Evolutionary conservation across 2,329 filamentous ascomycete species (phyloP), one percentile per base, ranked within the genome.

Genomic region (Neocucurbitaria cava): DNA sequence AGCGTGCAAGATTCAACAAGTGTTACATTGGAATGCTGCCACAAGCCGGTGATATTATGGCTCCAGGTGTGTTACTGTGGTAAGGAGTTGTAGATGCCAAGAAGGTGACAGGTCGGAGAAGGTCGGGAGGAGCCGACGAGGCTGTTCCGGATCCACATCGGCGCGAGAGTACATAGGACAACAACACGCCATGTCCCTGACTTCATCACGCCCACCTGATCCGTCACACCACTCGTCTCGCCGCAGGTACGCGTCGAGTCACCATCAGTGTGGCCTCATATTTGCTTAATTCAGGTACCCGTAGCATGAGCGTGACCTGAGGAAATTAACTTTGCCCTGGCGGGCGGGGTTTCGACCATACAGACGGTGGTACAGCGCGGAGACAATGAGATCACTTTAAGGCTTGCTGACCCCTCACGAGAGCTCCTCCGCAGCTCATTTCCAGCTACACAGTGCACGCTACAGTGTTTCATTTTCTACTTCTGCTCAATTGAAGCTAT

Each of bases 331-430:
- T 49, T 46, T 35, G 54, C 52, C 54, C 51, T 59, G 54, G 61
- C 61, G 65, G 58, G 65, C 64, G 64, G 65, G 64, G 65, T 65
- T 51, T 48, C 46, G 49, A 52, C 58, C 62, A 55, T 60, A 61
- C 52, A 51, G 53, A 24, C 52, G 39, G 57, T 62, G 56, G 50
- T 54, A 58, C 59, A 39, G 43, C 44, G 50, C 45, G 57, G 57
- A 57, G 62, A 60, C 56, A 66, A 72, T 72, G 70, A 71, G 63
- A 62, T 71, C 69, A 73, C 65, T 68, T n/a, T 73, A 73, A 73
- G 69, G 61, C 61, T 59, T 57, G 55, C 46, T 61, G 54, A 72
- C 69, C 70, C 69, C 71, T 72, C 70, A 72, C 64, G 61, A 61
- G 49, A 64, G 59, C 61, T 63, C 46, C 60, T 61, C 67, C 58